phyloP scores from a whole-genome alignment of 2,329 filamentous ascomycete species.

The Plectosphaerella plurivora region DNA sequence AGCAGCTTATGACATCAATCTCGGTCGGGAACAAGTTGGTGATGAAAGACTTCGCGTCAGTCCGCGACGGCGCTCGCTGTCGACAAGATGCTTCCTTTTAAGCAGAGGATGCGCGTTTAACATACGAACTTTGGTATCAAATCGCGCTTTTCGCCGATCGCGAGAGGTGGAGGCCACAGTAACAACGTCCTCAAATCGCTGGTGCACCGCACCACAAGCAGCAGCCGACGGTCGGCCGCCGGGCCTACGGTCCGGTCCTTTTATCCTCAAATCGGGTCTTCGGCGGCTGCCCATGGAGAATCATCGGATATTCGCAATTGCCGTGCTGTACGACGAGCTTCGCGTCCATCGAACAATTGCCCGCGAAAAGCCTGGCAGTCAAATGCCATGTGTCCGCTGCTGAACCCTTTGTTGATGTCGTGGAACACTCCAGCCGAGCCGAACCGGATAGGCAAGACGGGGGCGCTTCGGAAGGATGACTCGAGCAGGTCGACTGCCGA shows the following conservation, averaged over 20 bases:
- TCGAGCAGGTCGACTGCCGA: too few relatives aligned
- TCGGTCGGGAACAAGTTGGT: neutral
- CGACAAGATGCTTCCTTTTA: neutral
- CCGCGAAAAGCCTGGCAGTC: too few relatives aligned
- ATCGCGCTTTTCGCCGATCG: neutral
- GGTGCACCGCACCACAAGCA: neutral
- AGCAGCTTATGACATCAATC: neutral
- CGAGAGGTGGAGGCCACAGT: neutral
- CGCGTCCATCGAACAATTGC: too few relatives aligned
- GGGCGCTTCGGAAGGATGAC: too few relatives aligned
- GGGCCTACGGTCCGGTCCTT: conserved; percentile 1
- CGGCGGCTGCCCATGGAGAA: neutral
- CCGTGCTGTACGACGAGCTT: too few relatives aligned
- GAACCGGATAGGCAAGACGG: too few relatives aligned
- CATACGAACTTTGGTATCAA: neutral
- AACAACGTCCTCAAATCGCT: neutral
- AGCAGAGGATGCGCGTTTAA: too few relatives aligned
- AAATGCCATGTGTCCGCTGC: too few relatives aligned
- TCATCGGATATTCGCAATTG: neutral
- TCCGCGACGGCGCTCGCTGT: neutral
- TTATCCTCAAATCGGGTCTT: neutral
- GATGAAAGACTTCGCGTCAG: neutral
- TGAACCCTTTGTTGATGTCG: too few relatives aligned
- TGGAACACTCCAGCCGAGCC: too few relatives aligned
- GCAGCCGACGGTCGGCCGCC: neutral